Conservation (phyloP, 1,284 basidiomycete genomes). For the Ceratobasidium sp. region DNA sequence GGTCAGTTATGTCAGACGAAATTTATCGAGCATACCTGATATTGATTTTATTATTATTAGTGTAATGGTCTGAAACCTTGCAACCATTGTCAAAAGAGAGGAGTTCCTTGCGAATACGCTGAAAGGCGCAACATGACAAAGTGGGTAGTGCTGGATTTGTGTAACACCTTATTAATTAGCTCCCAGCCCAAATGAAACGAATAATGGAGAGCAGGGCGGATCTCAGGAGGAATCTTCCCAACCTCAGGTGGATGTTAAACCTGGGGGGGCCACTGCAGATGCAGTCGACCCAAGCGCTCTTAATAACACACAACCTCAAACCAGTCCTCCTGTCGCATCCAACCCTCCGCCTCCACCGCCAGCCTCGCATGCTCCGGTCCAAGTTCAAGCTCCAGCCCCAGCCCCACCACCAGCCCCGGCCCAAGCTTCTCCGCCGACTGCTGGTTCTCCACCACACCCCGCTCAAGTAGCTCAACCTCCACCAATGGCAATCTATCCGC, state of each 20-base stretch:
- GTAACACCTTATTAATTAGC: background rate
- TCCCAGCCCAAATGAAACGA: conserved; percentile 21
- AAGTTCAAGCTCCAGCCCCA: no score
- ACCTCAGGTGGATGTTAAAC: background rate
- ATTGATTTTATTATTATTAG: background rate
- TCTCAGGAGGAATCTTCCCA: conserved; percentile 9
- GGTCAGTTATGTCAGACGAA: conserved; percentile 3
- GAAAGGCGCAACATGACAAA: conserved; percentile 28
- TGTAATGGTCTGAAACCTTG: conserved; percentile 38
- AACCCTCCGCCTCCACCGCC: background rate
- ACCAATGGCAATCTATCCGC: conserved; percentile 38
- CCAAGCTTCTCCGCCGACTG: conserved; percentile 20
- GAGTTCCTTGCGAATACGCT: conserved; percentile 36
- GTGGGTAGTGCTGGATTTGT: background rate
- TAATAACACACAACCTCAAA: background rate
- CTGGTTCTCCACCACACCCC: conserved; percentile 14
- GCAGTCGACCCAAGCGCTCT: background rate
- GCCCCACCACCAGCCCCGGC: background rate
- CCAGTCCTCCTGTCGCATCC: conserved; percentile 1
- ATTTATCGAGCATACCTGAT: background rate
- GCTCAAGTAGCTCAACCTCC: conserved; percentile 16
- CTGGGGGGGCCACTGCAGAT: background rate
- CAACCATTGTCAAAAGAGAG: conserved; percentile 35
- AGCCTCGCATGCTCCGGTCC: no score
- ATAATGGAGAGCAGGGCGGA: background rate